Evolutionary conservation across 139 green algal genomes (phyloP).

Genomic region (Mesotaenium endlicherianum): DNA sequence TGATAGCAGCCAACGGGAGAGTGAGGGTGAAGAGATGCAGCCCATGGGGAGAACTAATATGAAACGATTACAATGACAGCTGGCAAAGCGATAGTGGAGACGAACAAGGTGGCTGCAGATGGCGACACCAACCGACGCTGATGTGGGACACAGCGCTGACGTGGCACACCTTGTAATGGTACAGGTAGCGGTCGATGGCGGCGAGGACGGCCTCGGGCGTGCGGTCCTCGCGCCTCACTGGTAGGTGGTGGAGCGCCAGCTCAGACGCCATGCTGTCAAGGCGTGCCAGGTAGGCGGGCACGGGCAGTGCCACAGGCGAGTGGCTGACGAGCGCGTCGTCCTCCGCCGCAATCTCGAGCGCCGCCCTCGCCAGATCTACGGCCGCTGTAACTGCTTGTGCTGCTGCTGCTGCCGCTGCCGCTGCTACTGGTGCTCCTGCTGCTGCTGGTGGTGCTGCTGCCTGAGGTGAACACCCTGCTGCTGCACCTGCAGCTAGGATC

Average conservation of each 20-base stretch:
- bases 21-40: too few relatives aligned
- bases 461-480: too few relatives aligned
- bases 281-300: constrained; percentile 49
- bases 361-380: constrained; percentile 26
- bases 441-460: too few relatives aligned
- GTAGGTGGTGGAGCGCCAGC: background rate
- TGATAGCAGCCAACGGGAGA: too few relatives aligned
- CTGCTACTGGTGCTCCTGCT: too few relatives aligned
- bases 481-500: too few relatives aligned
- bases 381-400: background rate
- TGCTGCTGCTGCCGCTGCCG: background rate
- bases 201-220: background rate
- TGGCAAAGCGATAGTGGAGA: too few relatives aligned
- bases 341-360: constrained; percentile 69
- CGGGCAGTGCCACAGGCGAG: constrained; percentile 61
- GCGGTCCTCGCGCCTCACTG: background rate
- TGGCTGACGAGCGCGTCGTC: constrained; percentile 74
- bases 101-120: too few relatives aligned
- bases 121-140: too few relatives aligned
- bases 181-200: constrained; percentile 17
- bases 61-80: too few relatives aligned
- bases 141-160: too few relatives aligned
- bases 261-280: constrained; percentile 49
- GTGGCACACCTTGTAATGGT: background rate
- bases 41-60: too few relatives aligned